Evolutionary conservation across 2,329 filamentous ascomycete species (phyloP).

Genomic region (Thelonectria olida): DNA sequence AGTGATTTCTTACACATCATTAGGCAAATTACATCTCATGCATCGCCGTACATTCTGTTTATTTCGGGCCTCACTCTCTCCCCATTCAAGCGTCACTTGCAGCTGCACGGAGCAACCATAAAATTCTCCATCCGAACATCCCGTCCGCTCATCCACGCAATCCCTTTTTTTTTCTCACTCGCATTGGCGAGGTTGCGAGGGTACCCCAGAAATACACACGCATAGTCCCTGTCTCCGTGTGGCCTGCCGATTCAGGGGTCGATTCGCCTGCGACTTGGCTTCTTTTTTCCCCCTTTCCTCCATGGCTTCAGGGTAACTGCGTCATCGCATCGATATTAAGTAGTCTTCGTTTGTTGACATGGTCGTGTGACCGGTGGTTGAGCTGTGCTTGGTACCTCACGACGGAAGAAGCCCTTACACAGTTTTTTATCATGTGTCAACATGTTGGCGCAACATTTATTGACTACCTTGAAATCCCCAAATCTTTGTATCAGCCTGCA

Average conservation of each 20-base stretch:
- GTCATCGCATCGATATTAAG: background rate
- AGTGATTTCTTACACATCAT: no score
- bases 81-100: no score
- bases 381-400: no score
- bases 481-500: no score
- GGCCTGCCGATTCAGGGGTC: conserved; percentile 2
- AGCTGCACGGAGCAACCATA: background rate
- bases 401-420: no score
- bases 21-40: no score
- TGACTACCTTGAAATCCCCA: no score
- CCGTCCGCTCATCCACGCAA: background rate
- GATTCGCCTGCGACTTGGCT: background rate
- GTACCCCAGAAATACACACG: background rate
- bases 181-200: background rate
- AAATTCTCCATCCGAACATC: background rate
- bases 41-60: no score
- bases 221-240: background rate
- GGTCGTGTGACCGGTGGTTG: background rate
- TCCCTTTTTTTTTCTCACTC: background rate
- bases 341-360: background rate
- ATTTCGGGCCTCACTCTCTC: no score
- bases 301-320: background rate
- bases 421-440: no score
- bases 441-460: no score
- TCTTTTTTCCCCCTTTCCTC: background rate